Evolutionary conservation across 2,329 filamentous ascomycete genomes (phyloP), one percentile per base, ranked within the genome.

Genomic region (Diplocarpon mali): DNA sequence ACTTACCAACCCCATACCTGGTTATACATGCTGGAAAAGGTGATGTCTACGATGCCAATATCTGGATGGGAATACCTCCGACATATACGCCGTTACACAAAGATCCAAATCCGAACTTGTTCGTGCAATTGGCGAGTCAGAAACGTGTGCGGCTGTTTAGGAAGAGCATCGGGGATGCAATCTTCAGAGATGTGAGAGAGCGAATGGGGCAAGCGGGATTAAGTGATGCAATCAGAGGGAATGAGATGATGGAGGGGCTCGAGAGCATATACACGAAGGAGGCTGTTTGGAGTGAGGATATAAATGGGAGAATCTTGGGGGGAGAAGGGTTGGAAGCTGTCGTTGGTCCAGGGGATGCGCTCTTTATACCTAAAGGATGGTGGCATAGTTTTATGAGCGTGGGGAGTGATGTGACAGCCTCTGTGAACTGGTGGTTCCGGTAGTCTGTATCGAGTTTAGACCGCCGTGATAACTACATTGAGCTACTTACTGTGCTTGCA

Each of bases 71-170:
- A 1, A 69, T 82, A 12, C 78, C 87, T 32, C 87, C 87, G 0
- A 95, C 89, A 0, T 88, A 87, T 55, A 95, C 92, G 0, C 88
- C 92, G 3, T 69, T 95, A 2, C 92, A 98, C 64, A 77, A 84
- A 44, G 92, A 98, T 58, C 92, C 92, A 0, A 96, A 96, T 57
- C 87, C 87, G 0, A 98, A 98, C 60, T 57, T 95, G 0, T 95
- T 96, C 61, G 77, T 85, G 37, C 92, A 98, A 64, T 64, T 96
- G 11, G 77, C 76, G 13, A 78, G 85, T 3, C 64, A 60, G 41
- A 98, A 98, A 64, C 61, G 67, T 0, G 69, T 95, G 13, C 72
- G 88, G n/a, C 61, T 95, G 11, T 70, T 90, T 46, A 66, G 70
- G 4, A 87, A 88, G 0, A 58, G 64, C 0, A 58, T 69, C 2